Evolutionary conservation across 2,329 filamentous ascomycete genomes (phyloP).

Genomic region (Exophiala calicioides): DNA sequence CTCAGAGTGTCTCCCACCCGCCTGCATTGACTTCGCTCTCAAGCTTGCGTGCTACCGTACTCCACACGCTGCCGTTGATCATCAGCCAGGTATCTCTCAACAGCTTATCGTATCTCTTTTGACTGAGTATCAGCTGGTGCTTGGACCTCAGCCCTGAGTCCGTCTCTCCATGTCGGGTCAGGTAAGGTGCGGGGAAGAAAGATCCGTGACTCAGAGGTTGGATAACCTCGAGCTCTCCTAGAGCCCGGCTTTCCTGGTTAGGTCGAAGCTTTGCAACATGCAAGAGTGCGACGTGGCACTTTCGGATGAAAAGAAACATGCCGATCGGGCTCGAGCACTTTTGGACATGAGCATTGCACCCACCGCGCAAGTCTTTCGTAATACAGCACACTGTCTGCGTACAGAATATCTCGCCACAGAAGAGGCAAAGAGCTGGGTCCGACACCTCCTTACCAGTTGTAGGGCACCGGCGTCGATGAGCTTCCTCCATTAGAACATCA

Average conservation of each 20-base stretch:
- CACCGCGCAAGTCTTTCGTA: slow-evolving; percentile 67
- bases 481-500: slow-evolving; percentile 88
- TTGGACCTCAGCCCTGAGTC: slow-evolving; percentile 87
- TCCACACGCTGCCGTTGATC: slow-evolving; percentile 79
- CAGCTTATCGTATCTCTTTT: slow-evolving; percentile 88
- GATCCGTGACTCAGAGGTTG: slow-evolving; percentile 63
- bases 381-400: slow-evolving; percentile 91
- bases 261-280: slow-evolving; percentile 49
- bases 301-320: slow-evolving; percentile 95
- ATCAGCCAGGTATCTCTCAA: slow-evolving; percentile 74
- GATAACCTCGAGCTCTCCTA: too few relatives aligned
- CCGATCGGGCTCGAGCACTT: slow-evolving; percentile 60
- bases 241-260: slow-evolving; percentile 16
- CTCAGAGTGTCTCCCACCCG: slow-evolving; percentile 74
- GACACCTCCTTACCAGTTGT: slow-evolving; percentile 88
- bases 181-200: slow-evolving; percentile 85
- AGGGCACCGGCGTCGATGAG: slow-evolving; percentile 78
- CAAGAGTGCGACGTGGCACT: slow-evolving; percentile 87
- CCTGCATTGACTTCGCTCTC: slow-evolving; percentile 97
- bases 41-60: slow-evolving; percentile 82
- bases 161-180: slow-evolving; percentile 93
- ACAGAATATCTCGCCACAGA: slow-evolving; percentile 97
- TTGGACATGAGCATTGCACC: slow-evolving; percentile 85
- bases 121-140: slow-evolving; percentile 87
- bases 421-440: slow-evolving; percentile 87